Base-by-base conservation (phyloP, 495 filamentous ascomycete species). In the Xylaria venustula region DNA sequence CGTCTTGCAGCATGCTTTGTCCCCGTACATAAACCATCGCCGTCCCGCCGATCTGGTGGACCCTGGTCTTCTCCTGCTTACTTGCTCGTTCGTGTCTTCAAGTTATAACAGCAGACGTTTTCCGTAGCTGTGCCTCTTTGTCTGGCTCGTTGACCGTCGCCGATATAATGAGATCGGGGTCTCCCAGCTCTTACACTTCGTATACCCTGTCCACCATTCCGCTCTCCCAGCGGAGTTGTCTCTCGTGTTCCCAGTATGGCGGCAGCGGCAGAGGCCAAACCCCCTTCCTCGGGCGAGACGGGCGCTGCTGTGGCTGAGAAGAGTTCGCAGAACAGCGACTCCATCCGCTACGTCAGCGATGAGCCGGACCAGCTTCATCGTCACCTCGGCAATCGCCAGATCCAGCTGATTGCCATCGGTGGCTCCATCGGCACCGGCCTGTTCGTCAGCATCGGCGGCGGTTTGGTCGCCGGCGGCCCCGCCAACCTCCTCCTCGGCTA, bases 361-460 rank as follows among this genome's bases (percentile, higher is more conserved):
- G 37, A 42, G 14, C 15, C 60, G 9, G 67, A 73, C 53, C 68
- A 71, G 36, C 67, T 75, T 7, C 79, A 82, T 15, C 84, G 87
- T 8, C 82, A 79, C 63, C 73, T 90, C 22, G 85, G 85, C 54
- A 81, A 85, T 19, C 78, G 88, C 47, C 88, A 90, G 68, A 83
- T 90, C 54, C 86, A 90, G 64, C 74, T 92, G 56, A 91, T 91
- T 54, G 88, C 86, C 41, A 86, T 91, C 64, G 89, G 89, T 37
- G 89, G 89, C 34, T 86, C 85, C 34, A 92, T 91, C 67, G 89
- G 90, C n/a, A 92, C 90, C n/a, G 89, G 83, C 2, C 75, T 92
- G 11, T 92, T 87, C 72, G 87, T 92, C 23, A 84, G 86, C 58
- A 90, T 91, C 64, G 89, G 88, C 8, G 74, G 75, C 42, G 83